Base-by-base conservation (phyloP, 805 yeast genomes). In the Candida insectorum region DNA sequence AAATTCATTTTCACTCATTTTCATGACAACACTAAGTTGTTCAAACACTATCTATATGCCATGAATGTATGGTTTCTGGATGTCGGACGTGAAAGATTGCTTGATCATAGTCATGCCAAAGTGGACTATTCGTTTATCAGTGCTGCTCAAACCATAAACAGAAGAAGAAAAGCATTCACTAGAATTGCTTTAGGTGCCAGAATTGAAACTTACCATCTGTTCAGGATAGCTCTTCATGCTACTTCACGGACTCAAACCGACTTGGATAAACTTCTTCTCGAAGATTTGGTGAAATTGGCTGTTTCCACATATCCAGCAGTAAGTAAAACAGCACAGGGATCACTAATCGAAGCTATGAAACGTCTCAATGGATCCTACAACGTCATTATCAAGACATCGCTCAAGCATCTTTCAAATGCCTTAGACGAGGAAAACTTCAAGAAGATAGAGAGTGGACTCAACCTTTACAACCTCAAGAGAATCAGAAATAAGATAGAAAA, bases 11-110 rank as follows among this genome's bases (percentile, higher is more conserved):
- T 58, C 5, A 54, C 63, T 1, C 58, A 73, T 31, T 71, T 71
- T 27, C 78, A 73, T 25, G 87, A 85, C 39, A 81, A 85, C 40
- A 73, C 83, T 6, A 73, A 75, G 9, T 52, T 83, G 5, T 72
- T 80, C 51, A 77, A 77, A 40, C 74, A 77, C 28, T 67, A 81
- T 21, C 58, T 87, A 20, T 75, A 77, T 48, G 79, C 81, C 3
- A 52, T 82, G 27, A 77, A 81, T 41, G 75, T 81, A 5, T 93
- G 94, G 86, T 80, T 82, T 45, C 68, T 82, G 16, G 93, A 87
- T 50, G 81, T 82, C 16, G 95, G 95, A 2, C 71, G 75, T 35
- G 94, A 85, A 44, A 62, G 82, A 9, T 56, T 81, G 1, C 70
- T 79, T 31, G 79, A 71, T 26, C 61, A 71, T 3, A 75, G 78